Conservation (phyloP, 495 filamentous ascomycete species). For the Aspergillus avenaceus region DNA sequence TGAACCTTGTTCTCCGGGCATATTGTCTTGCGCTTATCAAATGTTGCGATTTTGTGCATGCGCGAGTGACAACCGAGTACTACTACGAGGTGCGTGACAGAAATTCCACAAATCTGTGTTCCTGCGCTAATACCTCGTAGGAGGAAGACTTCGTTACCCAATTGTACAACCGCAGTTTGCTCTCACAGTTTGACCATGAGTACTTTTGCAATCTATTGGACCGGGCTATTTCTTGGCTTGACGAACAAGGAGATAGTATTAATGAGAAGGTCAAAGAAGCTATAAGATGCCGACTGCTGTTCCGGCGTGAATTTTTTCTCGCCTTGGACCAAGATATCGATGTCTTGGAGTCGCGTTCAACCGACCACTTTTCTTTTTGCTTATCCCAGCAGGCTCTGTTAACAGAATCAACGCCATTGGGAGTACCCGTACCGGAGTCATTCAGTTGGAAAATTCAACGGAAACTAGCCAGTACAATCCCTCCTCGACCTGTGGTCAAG, state of each 20-base stretch:
- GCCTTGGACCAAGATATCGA: slow-evolving; percentile 46
- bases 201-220: slow-evolving; percentile 58
- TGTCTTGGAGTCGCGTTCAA: slow-evolving; percentile 34
- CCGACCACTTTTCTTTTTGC: slow-evolving; percentile 39
- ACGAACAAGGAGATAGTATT: slow-evolving; percentile 40
- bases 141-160: slow-evolving; percentile 96
- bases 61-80: slow-evolving; percentile 67
- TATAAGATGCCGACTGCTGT: slow-evolving; percentile 56
- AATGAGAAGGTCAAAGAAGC: slow-evolving; percentile 52
- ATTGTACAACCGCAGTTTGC: slow-evolving; percentile 74
- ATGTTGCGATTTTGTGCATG: slow-evolving; percentile 74
- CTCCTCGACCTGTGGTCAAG: slow-evolving; percentile 83
- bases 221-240: slow-evolving; percentile 53
- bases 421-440: slow-evolving; percentile 63
- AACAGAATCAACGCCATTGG: slow-evolving; percentile 54
- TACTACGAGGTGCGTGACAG: slow-evolving; percentile 71
- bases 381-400: slow-evolving; percentile 45
- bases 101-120: not conserved
- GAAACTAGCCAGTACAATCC: slow-evolving; percentile 83
- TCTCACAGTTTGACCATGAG: slow-evolving; percentile 56
- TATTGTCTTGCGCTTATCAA: slow-evolving; percentile 87
- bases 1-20: slow-evolving; percentile 68
- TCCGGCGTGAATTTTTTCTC: slow-evolving; percentile 60
- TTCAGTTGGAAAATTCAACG: slow-evolving; percentile 91
- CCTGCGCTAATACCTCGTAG: slow-evolving; percentile 35